Evolutionary conservation across 2,329 filamentous ascomycete species (phyloP), one percentile per base, ranked within the genome.

Genomic region (Cordyceps militaris): DNA sequence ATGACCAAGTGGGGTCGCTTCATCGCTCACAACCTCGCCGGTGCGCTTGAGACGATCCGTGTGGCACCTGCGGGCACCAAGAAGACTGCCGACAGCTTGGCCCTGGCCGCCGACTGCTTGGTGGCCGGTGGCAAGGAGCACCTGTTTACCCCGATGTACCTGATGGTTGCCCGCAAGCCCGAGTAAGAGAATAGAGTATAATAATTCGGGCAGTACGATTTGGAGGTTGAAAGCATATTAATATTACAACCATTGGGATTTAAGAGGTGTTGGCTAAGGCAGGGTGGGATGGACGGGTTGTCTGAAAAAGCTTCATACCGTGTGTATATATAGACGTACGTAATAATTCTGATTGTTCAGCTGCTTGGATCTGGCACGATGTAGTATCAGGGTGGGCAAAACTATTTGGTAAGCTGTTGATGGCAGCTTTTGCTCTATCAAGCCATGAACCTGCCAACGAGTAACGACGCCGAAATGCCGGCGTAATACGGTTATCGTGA

Each of bases 111-210:
- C 3, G 91, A 96, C 71, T 87, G 83, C 60, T 77, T 96, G 57
- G 91, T 96, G 4, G 87, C 86, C 52, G 91, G 92, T 67, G 91
- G 86, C 8, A 83, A 85, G 74, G 79, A 88, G 76, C 89, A 94
- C 74, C 78, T 97, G 44, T 97, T 96, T 74, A 96, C 91, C 3
- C 92, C 92, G 21, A 96, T 96, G 92, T 96, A 95, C 75, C 76
- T 96, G 68, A 95, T 96, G 89, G 83, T 96, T 53, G 91, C 84
- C 57, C 83, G 87, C 73, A 96, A 96, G 79, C 89, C 91, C n/a
- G 56, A 58, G 43, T 58, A 58, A 44, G 19, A 8, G 16, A 23
- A 26, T 21, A 19, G 10, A 21, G 14, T 14, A 14, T 42, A 21
- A 9, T 23, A 19, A 10, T n/a, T 46, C 10, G 16, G 49, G 36